Evolutionary conservation across 192 early-diverging fungal genomes (phyloP), one percentile per base, ranked within the genome.

Genomic region (Rhizophagus sp.): DNA sequence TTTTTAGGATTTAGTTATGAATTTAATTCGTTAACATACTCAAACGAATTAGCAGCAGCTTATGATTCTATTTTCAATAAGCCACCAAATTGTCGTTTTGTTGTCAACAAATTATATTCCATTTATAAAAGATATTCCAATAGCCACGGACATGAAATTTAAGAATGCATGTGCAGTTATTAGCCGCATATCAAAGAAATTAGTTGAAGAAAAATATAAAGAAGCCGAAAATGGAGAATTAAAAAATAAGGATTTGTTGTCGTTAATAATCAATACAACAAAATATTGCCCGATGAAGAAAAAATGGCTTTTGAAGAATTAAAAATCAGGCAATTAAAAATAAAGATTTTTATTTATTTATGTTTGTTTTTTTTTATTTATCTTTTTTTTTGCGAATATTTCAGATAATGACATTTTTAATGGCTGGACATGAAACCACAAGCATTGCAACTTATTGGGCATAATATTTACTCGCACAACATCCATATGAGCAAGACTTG

Each of bases 371-470:
- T 49, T 50, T 50, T 50, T 3, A 52, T 19, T 52, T 17, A 5
- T 22, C 12, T 19, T 57, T 57, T 57, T 30, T 57, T 57, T 19
- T 0, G 17, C 19, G 50, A 15, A 13, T 25, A 30, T 24, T 5
- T 50, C 7, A 73, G 41, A 73, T 50, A 2, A 47, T 52, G 47
- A 73, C 71, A 52, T 50, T 73, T 27, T 30, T 73, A 17, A 2
- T 30, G 1, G 89, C 90, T 11, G 90, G 90, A 15, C 90, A 91
- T 69, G 89, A 88, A 82, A 91, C 90, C 1, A 89, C 90, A 0
- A 84, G 82, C 27, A 80, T 84, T 10, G 75, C 86, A 0, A 65
- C 85, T 13, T 84, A 82, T 15, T 91, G 89, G 89, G 83, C 86
- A 69, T 82, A 90, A 25, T 82, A 87, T 67, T 75, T 89, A 57